Percentiles rank a stretch among this genome's conserved stretches.
Conservation (phyloP, 1,139 yeast species). For the Chernovozyma aurita region DNA sequence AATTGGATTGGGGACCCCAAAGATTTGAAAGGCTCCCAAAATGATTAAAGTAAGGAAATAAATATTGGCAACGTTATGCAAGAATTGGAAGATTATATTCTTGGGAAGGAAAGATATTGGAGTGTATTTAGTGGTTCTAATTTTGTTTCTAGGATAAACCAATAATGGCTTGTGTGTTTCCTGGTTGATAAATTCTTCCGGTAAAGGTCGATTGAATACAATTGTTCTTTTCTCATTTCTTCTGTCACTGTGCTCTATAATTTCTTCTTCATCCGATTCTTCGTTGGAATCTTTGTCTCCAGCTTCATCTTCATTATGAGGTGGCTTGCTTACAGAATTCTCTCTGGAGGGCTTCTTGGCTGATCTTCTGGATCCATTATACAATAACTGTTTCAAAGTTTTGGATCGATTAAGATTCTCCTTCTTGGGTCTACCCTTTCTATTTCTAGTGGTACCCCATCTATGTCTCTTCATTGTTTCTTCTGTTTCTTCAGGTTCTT, state of each 20-base stretch:
- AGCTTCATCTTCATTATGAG: neutral
- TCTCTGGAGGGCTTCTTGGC: neutral
- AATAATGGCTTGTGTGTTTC: constrained; percentile 28
- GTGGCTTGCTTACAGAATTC: constrained; percentile 1
- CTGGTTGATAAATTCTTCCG: constrained; percentile 54
- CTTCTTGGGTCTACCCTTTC: constrained; percentile 60
- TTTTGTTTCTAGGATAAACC: constrained; percentile 49
- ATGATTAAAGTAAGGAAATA: constrained; percentile 50
- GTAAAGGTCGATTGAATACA: constrained; percentile 67
- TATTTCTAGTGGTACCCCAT: constrained; percentile 88
- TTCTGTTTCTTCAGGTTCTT: neutral
- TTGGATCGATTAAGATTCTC: constrained; percentile 43
- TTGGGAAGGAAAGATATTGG: constrained; percentile 53
- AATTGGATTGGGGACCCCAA: constrained; percentile 56
- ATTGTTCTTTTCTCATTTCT: constrained; percentile 47
- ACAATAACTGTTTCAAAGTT: constrained; percentile 36
- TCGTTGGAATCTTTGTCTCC: too few species aligned
- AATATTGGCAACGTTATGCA: constrained; percentile 49
- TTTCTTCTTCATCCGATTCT: constrained; percentile 16
- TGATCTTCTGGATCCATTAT: constrained; percentile 9
- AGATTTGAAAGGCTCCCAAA: constrained; percentile 49
- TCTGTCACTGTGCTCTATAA: constrained; percentile 37
- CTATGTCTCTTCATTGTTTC: constrained; percentile 61
- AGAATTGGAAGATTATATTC: constrained; percentile 46
- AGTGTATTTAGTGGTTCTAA: constrained; percentile 58